Evolutionary conservation across 495 filamentous ascomycete species (phyloP).

Genomic region (Recurvomyces mirabilis): DNA sequence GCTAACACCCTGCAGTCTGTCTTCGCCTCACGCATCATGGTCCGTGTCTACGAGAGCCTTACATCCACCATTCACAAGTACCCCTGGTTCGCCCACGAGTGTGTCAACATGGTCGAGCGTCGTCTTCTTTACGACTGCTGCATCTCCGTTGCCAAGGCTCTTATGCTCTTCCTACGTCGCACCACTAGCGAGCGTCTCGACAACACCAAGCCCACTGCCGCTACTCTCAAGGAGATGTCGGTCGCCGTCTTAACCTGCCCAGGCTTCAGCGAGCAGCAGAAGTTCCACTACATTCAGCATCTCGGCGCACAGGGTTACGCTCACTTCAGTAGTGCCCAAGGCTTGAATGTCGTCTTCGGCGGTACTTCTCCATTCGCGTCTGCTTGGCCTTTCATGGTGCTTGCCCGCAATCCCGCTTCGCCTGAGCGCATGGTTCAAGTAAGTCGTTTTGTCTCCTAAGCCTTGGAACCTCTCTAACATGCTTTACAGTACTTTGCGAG

Average conservation of each 20-base stretch:
- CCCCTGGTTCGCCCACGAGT: slow-evolving; percentile 54
- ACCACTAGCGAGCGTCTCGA: slow-evolving; percentile 3
- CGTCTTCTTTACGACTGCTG: slow-evolving; percentile 44
- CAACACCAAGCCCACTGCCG: slow-evolving; percentile 30
- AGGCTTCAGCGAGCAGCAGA: slow-evolving; percentile 27
- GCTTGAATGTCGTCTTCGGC: slow-evolving; percentile 13
- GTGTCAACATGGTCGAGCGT: slow-evolving; percentile 56
- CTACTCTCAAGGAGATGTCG: slow-evolving; percentile 36
- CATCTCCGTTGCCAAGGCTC: slow-evolving; percentile 37
- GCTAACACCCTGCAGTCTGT: slow-evolving; percentile 39
- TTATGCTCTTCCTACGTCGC: slow-evolving; percentile 32
- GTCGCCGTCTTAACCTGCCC: slow-evolving; percentile 22
- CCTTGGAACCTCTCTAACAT: slow-evolving; percentile 33
- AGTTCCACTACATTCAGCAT: slow-evolving; percentile 3
- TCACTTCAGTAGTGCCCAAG: background rate
- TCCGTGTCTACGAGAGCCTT: slow-evolving; percentile 64
- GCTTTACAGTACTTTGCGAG: slow-evolving; percentile 45
- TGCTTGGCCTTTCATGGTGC: slow-evolving; percentile 20
- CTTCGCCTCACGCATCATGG: slow-evolving; percentile 52
- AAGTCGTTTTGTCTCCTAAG: background rate
- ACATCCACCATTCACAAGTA: slow-evolving; percentile 68
- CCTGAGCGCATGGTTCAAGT: slow-evolving; percentile 17
- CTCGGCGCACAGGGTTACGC: slow-evolving; percentile 2
- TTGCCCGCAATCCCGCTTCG: slow-evolving; percentile 9
- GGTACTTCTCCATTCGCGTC: slow-evolving; percentile 1